Evolutionary conservation across 2,329 filamentous ascomycete species (phyloP).

Genomic region (Dryadomyces quercus-mongolicae): DNA sequence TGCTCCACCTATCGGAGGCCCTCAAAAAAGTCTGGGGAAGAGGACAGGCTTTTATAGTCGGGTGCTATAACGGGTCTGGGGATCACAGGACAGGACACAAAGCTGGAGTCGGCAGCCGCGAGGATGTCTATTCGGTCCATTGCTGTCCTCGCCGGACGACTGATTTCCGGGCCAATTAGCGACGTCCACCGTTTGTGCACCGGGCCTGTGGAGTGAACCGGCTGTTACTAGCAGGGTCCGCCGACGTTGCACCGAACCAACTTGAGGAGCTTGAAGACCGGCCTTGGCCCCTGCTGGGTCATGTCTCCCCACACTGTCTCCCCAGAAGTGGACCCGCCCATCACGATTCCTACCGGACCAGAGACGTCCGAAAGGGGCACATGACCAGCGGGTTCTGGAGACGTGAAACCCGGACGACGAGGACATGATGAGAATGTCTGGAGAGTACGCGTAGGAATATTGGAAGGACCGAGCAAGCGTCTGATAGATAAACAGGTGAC

Average conservation of each 20-base stretch:
- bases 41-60: background rate
- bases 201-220: background rate
- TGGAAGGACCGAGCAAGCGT: too few species aligned
- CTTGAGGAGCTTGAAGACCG: background rate
- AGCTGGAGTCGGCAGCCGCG: background rate
- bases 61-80: background rate
- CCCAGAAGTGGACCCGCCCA: background rate
- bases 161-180: background rate
- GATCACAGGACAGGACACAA: background rate
- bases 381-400: background rate
- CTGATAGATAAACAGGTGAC: too few species aligned
- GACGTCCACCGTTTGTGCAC: background rate
- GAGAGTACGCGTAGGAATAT: too few species aligned
- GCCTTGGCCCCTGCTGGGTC: background rate
- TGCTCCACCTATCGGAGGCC: too few species aligned
- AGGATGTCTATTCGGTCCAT: background rate
- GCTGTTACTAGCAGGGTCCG: background rate
- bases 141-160: background rate
- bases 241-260: background rate
- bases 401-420: too few species aligned
- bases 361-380: background rate
- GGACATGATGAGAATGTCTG: too few species aligned
- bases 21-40: background rate
- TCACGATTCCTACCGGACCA: background rate
- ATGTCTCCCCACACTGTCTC: background rate